Base-by-base conservation (phyloP, 1,139 yeast genomes). In the Yamadazyma oceani region DNA sequence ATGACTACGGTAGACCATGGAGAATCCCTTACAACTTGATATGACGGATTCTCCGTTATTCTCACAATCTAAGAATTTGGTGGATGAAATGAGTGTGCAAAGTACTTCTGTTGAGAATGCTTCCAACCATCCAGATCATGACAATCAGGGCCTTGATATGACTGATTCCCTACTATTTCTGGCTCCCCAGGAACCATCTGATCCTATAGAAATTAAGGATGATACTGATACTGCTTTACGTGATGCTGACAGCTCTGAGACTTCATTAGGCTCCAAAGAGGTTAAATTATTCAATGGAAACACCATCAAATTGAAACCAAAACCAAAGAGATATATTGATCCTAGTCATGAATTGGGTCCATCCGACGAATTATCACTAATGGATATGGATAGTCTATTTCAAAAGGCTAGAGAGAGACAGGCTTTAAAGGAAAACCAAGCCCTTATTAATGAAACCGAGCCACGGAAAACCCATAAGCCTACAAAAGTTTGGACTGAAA, bases 401-500 rank as follows among this genome's bases (percentile, higher is more conserved):
- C 53, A 53, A 29, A 58, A 51, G 39, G 68, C 62, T 1, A 55
- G 57, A 26, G 42, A 62, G 33, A 48, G 52, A 33, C 57, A 58
- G 31, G 41, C 53, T 13, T 42, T 54, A 26, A 57, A 58, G 36
- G 48, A 54, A 14, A 56, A 51, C 27, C 46, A 49, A 23, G 31
- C 41, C 19, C 49, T 46, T 31, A 19, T 48, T n/a, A 25, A 27
- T 7, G 21, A 27, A 27, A 34, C 37, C 16, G 25, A 29, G 2
- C 22, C 32, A n/a, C 32, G 16, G 28, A 26, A 25, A 5, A 34
- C 31, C 22, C 38, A 41, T 13, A 34, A 36, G 29, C 39, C 31
- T 7, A 41, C 39, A 2, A 23, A 36, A 4, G 41, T 49, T 3
- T 49, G 53, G 87, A 78, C 88, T 0, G 97, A 92, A 52, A 88